Percentiles rank a stretch among this genome's conserved stretches.
These are phyloP conservation scores for Nemophila menziesii DNA, from an alignment of 257 asterid genomes.

Conservation along the genomic window DNA sequence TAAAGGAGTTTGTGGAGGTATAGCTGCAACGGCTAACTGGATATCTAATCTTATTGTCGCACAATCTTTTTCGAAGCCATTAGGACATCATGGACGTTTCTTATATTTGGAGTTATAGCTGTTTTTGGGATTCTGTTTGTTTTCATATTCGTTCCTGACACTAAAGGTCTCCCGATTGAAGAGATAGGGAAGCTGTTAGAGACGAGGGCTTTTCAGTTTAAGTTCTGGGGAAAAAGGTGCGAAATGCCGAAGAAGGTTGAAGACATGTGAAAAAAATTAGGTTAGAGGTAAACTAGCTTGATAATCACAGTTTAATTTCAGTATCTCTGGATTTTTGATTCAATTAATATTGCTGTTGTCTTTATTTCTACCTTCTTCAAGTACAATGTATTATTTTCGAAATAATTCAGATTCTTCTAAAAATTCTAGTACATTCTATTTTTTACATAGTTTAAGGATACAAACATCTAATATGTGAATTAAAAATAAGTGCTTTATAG, in stretches of 20 bases:
- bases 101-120: neutral
- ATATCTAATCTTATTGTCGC: conserved; percentile 2
- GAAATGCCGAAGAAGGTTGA: neutral
- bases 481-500: no score
- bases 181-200: conserved; percentile 2
- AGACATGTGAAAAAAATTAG: conserved; percentile 1
- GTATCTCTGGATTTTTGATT: no score
- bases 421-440: no score
- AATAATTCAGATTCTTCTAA: no score
- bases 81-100: conserved; percentile 4
- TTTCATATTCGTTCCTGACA: neutral
- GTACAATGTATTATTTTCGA: no score
- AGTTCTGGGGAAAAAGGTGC: neutral
- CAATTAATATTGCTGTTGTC: no score
- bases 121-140: neutral
- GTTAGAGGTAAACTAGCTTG: no score
- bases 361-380: no score
- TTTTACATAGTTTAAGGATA: no score
- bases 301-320: no score
- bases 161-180: conserved; percentile 4
- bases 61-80: conserved; percentile 2
- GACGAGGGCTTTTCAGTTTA: conserved; percentile 2
- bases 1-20: conserved; percentile 4
- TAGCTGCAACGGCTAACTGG: conserved; percentile 4
- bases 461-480: no score